Conservation (phyloP, 2,329 filamentous ascomycete species). For the Epichloe hybrida region DNA sequence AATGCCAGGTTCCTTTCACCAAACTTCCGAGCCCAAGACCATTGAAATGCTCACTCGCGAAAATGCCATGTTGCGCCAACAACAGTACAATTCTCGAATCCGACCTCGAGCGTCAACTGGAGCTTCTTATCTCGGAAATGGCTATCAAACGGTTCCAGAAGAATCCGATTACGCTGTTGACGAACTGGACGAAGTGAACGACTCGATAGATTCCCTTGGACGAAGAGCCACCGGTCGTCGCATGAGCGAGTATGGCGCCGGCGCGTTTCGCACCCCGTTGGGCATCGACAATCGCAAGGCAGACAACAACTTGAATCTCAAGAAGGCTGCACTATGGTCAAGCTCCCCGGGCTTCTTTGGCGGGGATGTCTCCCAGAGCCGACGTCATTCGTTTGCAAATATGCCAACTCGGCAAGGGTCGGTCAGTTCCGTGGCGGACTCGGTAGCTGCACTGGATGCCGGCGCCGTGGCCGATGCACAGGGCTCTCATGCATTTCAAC, state of each 20-base stretch:
- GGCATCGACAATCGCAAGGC: conserved; percentile 47
- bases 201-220: conserved; percentile 31
- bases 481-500: conserved; percentile 28
- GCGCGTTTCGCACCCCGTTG: conserved; percentile 33
- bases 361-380: conserved; percentile 54
- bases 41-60: conserved; percentile 50
- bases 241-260: conserved; percentile 43
- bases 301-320: conserved; percentile 44
- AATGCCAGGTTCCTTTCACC: conserved; percentile 34
- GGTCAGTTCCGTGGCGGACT: conserved; percentile 45
- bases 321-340: conserved; percentile 57
- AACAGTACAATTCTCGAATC: conserved; percentile 30
- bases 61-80: conserved; percentile 47
- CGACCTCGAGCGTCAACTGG: conserved; percentile 45
- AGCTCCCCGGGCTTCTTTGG: conserved; percentile 53
- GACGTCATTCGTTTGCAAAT: conserved; percentile 68
- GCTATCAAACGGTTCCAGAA: conserved; percentile 46
- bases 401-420: conserved; percentile 51
- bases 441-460: conserved; percentile 32
- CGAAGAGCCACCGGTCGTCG: conserved; percentile 35
- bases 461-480: conserved; percentile 27
- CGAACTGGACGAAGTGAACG: conserved; percentile 50
- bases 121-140: conserved; percentile 39
- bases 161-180: conserved; percentile 62
- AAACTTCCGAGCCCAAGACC: conserved; percentile 44